Percentiles rank a stretch among this genome's conserved stretches.
Conservation (phyloP, 140 eudicot genomes). For the Stevia rebaudiana region DNA sequence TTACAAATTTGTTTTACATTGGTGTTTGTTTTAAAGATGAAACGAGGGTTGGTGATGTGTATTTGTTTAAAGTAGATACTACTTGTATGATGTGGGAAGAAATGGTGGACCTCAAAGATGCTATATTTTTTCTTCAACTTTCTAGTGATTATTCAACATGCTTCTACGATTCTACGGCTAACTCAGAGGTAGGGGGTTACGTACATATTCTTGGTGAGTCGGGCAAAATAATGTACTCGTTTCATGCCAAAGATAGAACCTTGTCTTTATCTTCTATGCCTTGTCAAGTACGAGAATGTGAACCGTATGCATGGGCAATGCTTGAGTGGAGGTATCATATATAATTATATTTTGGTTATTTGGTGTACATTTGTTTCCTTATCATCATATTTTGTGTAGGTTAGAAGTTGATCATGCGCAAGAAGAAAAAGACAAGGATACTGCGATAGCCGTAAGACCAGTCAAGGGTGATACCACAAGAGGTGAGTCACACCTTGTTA, state of each 20-base stretch:
- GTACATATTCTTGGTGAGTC: background rate
- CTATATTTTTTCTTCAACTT: background rate
- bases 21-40: background rate
- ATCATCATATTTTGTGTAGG: background rate
- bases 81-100: background rate
- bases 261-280: background rate
- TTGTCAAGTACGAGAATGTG: background rate
- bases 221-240: background rate
- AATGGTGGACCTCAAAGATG: background rate
- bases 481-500: background rate
- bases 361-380: background rate
- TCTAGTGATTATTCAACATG: background rate
- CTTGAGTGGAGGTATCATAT: slow-evolving; percentile 1
- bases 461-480: background rate
- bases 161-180: background rate
- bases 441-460: background rate
- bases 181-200: background rate
- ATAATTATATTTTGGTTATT: background rate
- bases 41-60: background rate
- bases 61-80: background rate
- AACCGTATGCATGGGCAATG: background rate
- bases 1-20: background rate
- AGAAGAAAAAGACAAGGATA: background rate
- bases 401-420: background rate
- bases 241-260: background rate